Evolutionary conservation across 2,329 filamentous ascomycete species (phyloP).

Genomic region (Septoria petroselini): DNA sequence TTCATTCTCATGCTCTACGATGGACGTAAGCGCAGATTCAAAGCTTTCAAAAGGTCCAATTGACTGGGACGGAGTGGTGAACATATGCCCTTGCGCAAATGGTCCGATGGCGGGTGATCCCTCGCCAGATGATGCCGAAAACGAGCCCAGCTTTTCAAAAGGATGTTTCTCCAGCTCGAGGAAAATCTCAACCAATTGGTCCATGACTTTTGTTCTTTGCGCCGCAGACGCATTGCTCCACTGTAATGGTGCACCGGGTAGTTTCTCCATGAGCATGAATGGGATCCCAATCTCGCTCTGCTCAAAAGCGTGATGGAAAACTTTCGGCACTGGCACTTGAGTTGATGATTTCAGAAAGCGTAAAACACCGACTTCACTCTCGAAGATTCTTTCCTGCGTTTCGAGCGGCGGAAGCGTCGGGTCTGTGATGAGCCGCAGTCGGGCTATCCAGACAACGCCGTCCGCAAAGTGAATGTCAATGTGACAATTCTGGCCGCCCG

Average conservation of each 20-base stretch:
- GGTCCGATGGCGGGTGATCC: background rate
- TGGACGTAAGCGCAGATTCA: background rate
- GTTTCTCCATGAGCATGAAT: background rate
- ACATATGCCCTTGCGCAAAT: background rate
- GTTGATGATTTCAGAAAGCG: background rate
- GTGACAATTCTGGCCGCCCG: background rate
- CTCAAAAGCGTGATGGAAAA: background rate
- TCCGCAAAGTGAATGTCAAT: background rate
- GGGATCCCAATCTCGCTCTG: background rate
- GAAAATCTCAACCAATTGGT: background rate
- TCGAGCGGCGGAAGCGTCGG: background rate
- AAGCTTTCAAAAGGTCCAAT: background rate
- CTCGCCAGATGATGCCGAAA: background rate
- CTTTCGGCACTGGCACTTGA: background rate
- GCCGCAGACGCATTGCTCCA: background rate
- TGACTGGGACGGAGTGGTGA: background rate
- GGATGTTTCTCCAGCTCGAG: background rate
- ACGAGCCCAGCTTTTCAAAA: background rate
- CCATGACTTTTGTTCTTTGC: background rate
- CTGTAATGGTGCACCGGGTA: background rate
- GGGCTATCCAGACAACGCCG: background rate
- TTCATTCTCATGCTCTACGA: background rate
- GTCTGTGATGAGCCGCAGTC: background rate
- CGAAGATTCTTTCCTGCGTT: background rate
- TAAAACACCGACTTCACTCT: background rate